Evolutionary conservation across 805 yeast species (phyloP), one percentile per base, ranked within the genome.

Genomic region (Wickerhamiella alocasiicola): DNA sequence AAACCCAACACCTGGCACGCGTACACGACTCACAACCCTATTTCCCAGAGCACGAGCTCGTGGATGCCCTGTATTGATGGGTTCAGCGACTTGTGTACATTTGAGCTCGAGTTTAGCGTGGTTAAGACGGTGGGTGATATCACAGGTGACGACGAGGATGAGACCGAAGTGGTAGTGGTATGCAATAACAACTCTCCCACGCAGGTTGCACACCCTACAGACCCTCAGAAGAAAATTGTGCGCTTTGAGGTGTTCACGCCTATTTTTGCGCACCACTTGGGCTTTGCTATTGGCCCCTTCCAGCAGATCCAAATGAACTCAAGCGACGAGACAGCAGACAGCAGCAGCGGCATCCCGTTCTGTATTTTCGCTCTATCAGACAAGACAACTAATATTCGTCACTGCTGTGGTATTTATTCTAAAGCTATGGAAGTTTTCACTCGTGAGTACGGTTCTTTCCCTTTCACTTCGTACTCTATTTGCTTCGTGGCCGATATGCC

Each of bases 21-120:
- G 2, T 85, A 81, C 58, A 88, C 97, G 0, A 67, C 74, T 1
- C 87, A 88, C 53, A 68, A 82, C 4, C 85, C 83, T 21, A 60
- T 78, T 33, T 83, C 84, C 13, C 68, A 80, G 3, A 74, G 91
- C 12, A 81, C 97, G 0, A 82, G 95, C 2, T 79, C 85, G n/a
- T 91, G 99, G 99, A 81, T 91, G 36, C 99, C 99, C 0, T 91
- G 98, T 55, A 70, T 91, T 5, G 96, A 91, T 48, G 81, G 79
- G 33, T 58, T 85, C 24, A 79, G 87, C 72, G 95, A 85, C 51
- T 72, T 83, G 46, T 79, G 81, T 31, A 80, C 95, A 1, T 91
- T 97, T 97, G 85, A 85, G 47, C 56, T 91, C 7, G 94, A 83
- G 54, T 65, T 91, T n/a, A 74, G 78, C 46, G 76, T 84, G 2